Evolutionary conservation across 1,284 basidiomycete species (phyloP), one percentile per base, ranked within the genome.

Genomic region (Tilletia setariae): DNA sequence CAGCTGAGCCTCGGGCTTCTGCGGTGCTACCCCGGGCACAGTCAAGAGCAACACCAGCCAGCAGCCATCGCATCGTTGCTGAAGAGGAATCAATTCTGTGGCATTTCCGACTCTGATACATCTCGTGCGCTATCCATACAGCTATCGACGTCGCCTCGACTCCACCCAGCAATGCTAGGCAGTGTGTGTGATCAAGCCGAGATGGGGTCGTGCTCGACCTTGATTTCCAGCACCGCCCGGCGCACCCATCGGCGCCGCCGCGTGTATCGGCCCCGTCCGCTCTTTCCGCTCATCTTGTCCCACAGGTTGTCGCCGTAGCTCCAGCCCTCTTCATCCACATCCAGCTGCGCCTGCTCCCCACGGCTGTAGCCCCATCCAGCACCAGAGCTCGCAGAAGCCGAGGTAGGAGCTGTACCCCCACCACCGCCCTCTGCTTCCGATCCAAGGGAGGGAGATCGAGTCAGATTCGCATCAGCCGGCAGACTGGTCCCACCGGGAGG

Each of bases 291-390:
- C 70, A 88, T 86, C 65, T 86, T 87, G 77, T 96, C 94, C 94
- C 94, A 97, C 80, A 95, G 94, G 83, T 97, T 97, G 78, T 95
- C 94, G 2, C 90, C 91, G 80, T 94, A 96, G 40, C 94, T 87
- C 94, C 94, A 96, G 0, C 94, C 94, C 69, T 95, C 92, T 0
- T 86, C 79, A 80, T 97, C 94, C 0, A 93, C 95, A 44, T 74
- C 72, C 21, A 53, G 51, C n/a, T 21, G 1, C 21, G 21, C 1
- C 51, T 28, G 35, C 23, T n/a, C 51, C 21, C 16, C 21, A 25
- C 51, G 51, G 51, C 23, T 28, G 35, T 28, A n/a, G 16, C 21
- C 13, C 21, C 21, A 25, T 53, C 51, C 51, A 23, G 35, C 35
- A 40, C 35, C 35, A 40, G 35, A 40, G 35, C 35, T 53, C 9